Evolutionary conservation across 1,139 yeast species (phyloP).

Genomic region (Groenewaldozyma sp.): DNA sequence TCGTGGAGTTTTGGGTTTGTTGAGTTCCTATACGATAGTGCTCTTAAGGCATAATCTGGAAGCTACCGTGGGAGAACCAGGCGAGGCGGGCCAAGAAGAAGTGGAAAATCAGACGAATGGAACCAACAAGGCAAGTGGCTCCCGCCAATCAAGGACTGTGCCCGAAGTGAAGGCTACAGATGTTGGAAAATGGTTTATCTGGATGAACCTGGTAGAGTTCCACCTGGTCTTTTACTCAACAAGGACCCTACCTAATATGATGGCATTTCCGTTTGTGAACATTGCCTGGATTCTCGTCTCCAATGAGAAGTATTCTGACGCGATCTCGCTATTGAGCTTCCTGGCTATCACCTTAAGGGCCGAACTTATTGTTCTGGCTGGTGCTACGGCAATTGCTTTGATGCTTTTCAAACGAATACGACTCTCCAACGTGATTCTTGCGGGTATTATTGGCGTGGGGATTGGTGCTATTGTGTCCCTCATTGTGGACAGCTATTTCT

Average conservation of each 20-base stretch:
- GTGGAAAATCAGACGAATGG: background rate
- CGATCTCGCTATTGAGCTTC: constrained; percentile 52
- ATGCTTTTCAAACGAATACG: constrained; percentile 34
- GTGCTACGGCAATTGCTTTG: constrained; percentile 33
- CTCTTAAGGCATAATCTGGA: constrained; percentile 20
- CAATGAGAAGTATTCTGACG: constrained; percentile 39
- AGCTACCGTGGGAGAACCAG: constrained; percentile 9
- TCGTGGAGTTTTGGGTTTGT: constrained; percentile 27
- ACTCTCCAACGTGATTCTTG: constrained; percentile 30
- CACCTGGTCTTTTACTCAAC: constrained; percentile 71
- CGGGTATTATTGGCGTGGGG: constrained; percentile 45
- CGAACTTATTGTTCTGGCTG: constrained; percentile 59
- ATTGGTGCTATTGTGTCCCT: constrained; percentile 45
- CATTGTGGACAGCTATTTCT: constrained; percentile 64
- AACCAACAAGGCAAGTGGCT: background rate
- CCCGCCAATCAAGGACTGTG: no score
- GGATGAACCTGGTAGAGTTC: constrained; percentile 59
- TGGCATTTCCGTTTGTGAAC: constrained; percentile 69
- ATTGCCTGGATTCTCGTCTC: constrained; percentile 45
- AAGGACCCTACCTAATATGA: constrained; percentile 77
- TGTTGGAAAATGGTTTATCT: constrained; percentile 41
- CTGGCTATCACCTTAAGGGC: constrained; percentile 61
- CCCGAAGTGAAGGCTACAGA: constrained; percentile 3
- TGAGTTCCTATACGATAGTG: constrained; percentile 25
- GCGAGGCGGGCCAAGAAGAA: constrained; percentile 6